Conservation (phyloP, 352 stramenopile species). For the Phytophthora nicotianae region DNA sequence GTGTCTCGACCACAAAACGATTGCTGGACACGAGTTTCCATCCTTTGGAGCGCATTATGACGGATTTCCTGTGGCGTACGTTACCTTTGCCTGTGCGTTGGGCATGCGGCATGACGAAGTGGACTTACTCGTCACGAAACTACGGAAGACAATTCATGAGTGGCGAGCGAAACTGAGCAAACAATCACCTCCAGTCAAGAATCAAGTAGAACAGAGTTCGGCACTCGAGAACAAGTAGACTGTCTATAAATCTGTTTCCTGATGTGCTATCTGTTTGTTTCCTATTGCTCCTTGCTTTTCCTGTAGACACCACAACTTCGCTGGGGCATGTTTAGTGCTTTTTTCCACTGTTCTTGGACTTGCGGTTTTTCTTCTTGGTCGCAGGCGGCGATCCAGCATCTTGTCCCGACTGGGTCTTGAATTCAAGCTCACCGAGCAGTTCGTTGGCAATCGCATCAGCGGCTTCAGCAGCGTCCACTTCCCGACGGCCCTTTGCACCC, state of each 20-base stretch:
- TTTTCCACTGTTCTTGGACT: conserved; percentile 65
- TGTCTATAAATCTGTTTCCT: conserved; percentile 42
- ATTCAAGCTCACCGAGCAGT: conserved; percentile 75
- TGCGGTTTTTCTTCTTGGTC: conserved; percentile 74
- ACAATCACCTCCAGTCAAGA: not conserved
- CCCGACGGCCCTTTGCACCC: conserved; percentile 77
- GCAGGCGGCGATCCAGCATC: conserved; percentile 34
- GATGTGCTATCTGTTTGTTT: conserved; percentile 29
- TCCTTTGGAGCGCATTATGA: conserved; percentile 94
- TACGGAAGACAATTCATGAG: conserved; percentile 93
- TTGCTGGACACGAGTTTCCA: conserved; percentile 90
- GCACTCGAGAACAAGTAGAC: conserved; percentile 13
- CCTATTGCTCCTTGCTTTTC: conserved; percentile 10
- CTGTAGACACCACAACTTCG: conserved; percentile 2
- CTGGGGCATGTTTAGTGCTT: conserved; percentile 56
- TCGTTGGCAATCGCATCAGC: conserved; percentile 82
- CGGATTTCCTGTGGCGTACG: conserved; percentile 91
- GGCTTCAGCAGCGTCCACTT: conserved; percentile 76
- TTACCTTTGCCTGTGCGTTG: conserved; percentile 97
- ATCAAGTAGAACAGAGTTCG: conserved; percentile 4
- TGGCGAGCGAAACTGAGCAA: conserved; percentile 63
- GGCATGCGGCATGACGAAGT: conserved; percentile 93
- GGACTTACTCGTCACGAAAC: conserved; percentile 89
- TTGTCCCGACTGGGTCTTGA: conserved; percentile 50
- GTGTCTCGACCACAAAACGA: conserved; percentile 81